Base-by-base conservation (phyloP, 148 eudicot species). In the Limonium bicolor region DNA sequence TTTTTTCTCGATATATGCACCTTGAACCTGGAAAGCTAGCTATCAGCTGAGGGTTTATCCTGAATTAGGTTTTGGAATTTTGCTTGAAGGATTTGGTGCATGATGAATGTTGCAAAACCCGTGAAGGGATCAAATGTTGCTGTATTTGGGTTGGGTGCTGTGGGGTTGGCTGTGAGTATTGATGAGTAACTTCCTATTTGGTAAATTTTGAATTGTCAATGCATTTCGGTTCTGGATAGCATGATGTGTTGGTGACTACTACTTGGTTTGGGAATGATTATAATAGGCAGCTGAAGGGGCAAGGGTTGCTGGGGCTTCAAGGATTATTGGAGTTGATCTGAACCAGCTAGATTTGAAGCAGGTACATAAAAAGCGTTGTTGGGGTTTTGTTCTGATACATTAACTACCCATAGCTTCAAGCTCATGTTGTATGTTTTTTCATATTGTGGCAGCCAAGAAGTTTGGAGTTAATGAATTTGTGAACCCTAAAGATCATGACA, bases 161-260 rank as follows among this genome's bases (percentile, higher is more conserved):
- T 81, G 7, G 94, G 88, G 54, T 78, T 82, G 43, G 94, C 85
- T 41, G 94, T 86, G 60, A 78, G 96, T 76, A n/a, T n/a, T n/a
- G 6, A 4, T 6, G 6, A 4, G 39, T 18, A 6, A 10, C 39
- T 6, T 4, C 3, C 5, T n/a, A 4, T 6, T 6, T 16, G 44
- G 22, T 5, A 8, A 40, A 15, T 40, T 40, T 15, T 3, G 5
- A 8, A 6, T 20, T 36, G 9, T 13, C 14, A 36, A 36, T 36
- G 5, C 22, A 4, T 18, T 15, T 15, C 3, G 6, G 19, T 3
- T 6, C n/a, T 14, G 3, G 5, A 4, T 39, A 6, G 20, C 12
- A 2, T 39, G 6, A 39, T 20, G 23, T 46, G 25, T 30, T 38
- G 53, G 36, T 34, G 28, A 3, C 21, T 7, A n/a, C 7, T 43